Base-by-base conservation (phyloP, 176 grass and related monocot species). In the Zoysia pacifica region DNA sequence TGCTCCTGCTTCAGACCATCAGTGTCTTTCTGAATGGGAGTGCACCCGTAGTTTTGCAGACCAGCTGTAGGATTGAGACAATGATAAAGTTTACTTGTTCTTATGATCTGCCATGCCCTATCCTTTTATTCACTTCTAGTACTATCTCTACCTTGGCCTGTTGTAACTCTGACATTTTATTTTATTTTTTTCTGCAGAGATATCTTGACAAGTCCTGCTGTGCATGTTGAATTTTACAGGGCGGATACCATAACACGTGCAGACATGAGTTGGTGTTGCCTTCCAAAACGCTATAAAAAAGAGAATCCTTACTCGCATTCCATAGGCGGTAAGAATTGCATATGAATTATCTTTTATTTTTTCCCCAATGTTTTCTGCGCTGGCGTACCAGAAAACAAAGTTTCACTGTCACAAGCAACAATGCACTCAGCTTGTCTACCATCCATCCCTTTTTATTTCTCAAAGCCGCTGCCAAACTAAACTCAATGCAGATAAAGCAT, bases 201-300 rank as follows among this genome's bases (percentile, higher is more conserved):
- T 28, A 48, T 9, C 43, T 44, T 20, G 14, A 85, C 46, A n/a
- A 65, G 52, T 2, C 10, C 59, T 7, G 18, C 1, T 40, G 45
- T 75, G 62, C 63, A 87, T 78, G 89, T 74, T 62, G 37, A 72
- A 16, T 12, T 52, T 65, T 44, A 64, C 51, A 39, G 82, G 82
- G 8, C 55, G 16, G 3, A 1, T 55, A 12, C 36, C 5, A 35
- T 35, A 74, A 61, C 61, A 68, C 63, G 8, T 6, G 81, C 36
- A 66, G 81, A 82, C 67, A 97, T 97, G 94, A 78, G 16, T 42
- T 92, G 87, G 83, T 94, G 82, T 73, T 94, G 94, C 37, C 43
- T 97, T 79, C 64, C 51, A 50, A 42, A 43, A 75, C 63, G 37
- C 65, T 78, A 36, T 4, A 89, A 87, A 63, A 53, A 42, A 16